Percentiles rank a stretch among this genome's conserved stretches.
Conservation (phyloP, 2,329 filamentous ascomycete genomes). For the Cyphellophora attinorum region DNA sequence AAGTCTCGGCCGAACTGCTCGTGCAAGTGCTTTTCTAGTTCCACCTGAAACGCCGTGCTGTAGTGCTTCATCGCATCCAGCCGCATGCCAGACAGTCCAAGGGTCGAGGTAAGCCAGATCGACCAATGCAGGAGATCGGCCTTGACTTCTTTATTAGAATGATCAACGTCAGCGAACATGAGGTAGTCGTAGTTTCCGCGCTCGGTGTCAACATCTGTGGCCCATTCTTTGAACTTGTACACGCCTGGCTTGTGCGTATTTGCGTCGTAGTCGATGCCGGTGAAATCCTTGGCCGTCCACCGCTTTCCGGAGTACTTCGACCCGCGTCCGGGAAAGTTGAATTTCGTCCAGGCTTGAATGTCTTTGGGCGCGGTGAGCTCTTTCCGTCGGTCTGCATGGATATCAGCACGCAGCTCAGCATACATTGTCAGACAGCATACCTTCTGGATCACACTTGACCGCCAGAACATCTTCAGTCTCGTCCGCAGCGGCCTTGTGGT, state of each 20-base stretch:
- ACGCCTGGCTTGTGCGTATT: slow-evolving; percentile 44
- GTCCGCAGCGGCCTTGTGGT: slow-evolving; percentile 63
- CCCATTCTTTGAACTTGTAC: slow-evolving; percentile 61
- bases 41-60: slow-evolving; percentile 54
- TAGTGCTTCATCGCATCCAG: slow-evolving; percentile 68
- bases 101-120: slow-evolving; percentile 52
- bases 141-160: slow-evolving; percentile 53
- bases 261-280: slow-evolving; percentile 57
- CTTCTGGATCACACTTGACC: slow-evolving; percentile 52
- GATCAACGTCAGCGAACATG: slow-evolving; percentile 65
- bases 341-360: slow-evolving; percentile 60
- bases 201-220: slow-evolving; percentile 50
- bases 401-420: too few relatives aligned
- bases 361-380: slow-evolving; percentile 47
- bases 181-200: slow-evolving; percentile 54
- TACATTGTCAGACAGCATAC: too few relatives aligned
- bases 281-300: slow-evolving; percentile 60
- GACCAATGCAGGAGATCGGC: slow-evolving; percentile 59
- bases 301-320: slow-evolving; percentile 51
- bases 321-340: slow-evolving; percentile 53
- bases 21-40: slow-evolving; percentile 52
- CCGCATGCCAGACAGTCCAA: slow-evolving; percentile 57
- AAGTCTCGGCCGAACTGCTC: slow-evolving; percentile 39
- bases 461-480: slow-evolving; percentile 52
- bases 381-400: slow-evolving; percentile 43